Percentiles rank a stretch among this genome's conserved stretches.
Conservation (phyloP, 495 filamentous ascomycete species). For the Aspergillus coremiiformis region DNA sequence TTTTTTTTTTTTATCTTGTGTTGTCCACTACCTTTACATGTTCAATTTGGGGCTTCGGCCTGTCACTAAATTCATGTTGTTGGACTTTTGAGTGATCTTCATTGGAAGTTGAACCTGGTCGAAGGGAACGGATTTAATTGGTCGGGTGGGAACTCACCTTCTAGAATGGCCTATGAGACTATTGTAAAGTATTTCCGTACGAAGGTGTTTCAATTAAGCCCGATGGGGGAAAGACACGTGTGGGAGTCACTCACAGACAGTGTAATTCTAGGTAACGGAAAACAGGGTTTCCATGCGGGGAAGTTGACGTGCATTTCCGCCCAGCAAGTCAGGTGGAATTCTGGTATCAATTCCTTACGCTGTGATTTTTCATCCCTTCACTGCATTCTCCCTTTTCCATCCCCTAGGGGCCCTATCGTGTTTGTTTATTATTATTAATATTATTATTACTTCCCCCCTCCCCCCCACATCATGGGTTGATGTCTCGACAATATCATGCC, state of each 20-base stretch:
- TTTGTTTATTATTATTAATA: too few species aligned
- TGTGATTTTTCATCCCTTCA: not conserved
- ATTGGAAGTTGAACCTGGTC: not conserved
- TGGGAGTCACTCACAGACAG: not conserved
- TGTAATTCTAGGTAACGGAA: not conserved
- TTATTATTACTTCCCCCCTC: too few species aligned
- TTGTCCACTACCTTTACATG: too few species aligned
- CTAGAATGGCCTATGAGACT: not conserved
- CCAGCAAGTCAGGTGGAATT: not conserved
- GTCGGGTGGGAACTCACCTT: not conserved
- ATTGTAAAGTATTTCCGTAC: not conserved
- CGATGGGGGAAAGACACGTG: not conserved
- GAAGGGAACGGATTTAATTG: not conserved
- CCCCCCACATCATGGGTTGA: conserved; percentile 8
- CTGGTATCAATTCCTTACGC: not conserved
- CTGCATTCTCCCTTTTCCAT: not conserved
- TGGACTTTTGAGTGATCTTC: too few species aligned
- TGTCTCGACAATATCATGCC: conserved; percentile 9
- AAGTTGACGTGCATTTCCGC: conserved; percentile 1
- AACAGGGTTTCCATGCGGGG: conserved; percentile 1
- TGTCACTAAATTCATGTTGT: too few species aligned
- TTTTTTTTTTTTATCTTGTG: too few species aligned
- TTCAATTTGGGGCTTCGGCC: not conserved
- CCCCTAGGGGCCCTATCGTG: not conserved
- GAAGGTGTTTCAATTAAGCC: not conserved